phyloP scores from a whole-genome alignment of 1,284 basidiomycete genomes.

The Coniophora puteana region DNA sequence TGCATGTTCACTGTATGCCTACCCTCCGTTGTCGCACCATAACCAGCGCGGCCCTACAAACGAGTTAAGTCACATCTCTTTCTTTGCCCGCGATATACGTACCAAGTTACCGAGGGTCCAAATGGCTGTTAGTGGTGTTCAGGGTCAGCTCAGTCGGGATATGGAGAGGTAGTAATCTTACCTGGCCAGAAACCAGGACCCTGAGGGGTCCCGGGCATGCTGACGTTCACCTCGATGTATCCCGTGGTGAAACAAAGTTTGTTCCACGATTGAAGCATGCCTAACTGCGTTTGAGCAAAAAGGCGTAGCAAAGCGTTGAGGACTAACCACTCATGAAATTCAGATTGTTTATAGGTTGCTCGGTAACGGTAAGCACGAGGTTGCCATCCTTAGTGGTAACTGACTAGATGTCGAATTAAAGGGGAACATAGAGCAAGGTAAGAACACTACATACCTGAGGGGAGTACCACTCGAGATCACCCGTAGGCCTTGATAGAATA shows the following conservation, averaged over 20 bases:
- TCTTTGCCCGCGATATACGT: conserved; percentile 15
- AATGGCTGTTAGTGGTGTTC: conserved; percentile 54
- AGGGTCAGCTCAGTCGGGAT: conserved; percentile 9
- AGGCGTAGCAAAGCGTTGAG: conserved; percentile 5
- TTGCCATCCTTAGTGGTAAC: conserved; percentile 69
- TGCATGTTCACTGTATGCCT: conserved; percentile 19
- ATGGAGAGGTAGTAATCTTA: conserved; percentile 19
- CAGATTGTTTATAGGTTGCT: conserved; percentile 62
- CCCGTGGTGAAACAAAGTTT: conserved; percentile 94
- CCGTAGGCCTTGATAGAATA: conserved; percentile 57
- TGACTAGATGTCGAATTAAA: conserved; percentile 33
- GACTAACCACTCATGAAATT: conserved; percentile 74
- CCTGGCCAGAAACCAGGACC: conserved; percentile 79
- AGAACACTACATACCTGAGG: conserved; percentile 46
- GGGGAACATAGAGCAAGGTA: neutral
- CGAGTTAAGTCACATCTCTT: conserved; percentile 11
- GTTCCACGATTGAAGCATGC: conserved; percentile 84
- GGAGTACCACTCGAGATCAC: conserved; percentile 84
- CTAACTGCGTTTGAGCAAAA: conserved; percentile 30
- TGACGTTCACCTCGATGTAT: conserved; percentile 79
- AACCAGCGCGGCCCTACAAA: conserved; percentile 70
- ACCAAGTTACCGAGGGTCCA: conserved; percentile 86
- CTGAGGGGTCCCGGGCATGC: conserved; percentile 70
- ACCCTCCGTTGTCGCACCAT: conserved; percentile 57
- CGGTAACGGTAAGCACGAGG: conserved; percentile 71